Base-by-base conservation (phyloP, 345 rosid genomes). In the Eucalyptus paniculata region DNA sequence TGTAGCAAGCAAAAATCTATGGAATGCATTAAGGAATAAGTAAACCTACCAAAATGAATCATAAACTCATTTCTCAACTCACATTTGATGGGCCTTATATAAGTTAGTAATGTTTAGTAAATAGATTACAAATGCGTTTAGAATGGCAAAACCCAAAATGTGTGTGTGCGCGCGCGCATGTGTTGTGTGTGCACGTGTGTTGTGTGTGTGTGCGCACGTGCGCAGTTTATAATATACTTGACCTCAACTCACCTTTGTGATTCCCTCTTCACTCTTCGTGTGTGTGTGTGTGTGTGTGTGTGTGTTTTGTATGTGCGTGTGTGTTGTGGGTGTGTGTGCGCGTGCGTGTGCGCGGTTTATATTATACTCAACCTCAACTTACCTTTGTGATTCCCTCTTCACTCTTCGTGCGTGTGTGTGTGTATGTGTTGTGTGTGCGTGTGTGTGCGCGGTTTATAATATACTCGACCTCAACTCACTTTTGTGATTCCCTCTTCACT, bases 281-380 rank as follows among this genome's bases (percentile, higher is more conserved):
- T 15, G 18, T 15, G 18, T 13, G 49, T 11, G 12, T 4, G 50
- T 4, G 50, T 4, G 50, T 12, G 6, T 50, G 6, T 15, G 18
- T 15, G 18, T 50, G 6, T 49, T 5, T 4, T 15, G 51, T 5
- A 16, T 0, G 16, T 2, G 50, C 5, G 16, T 5, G 50, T 49
- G 50, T 49, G 50, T 12, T 44, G 49, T 45, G 49, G 4, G 49
- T 45, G 49, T 12, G 50, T 4, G 49, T 1, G 4, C 0, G 50
- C 12, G 49, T 3, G 49, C 10, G 1, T 2, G 1, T 5, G 16
- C 16, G 1, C 16, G 1, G 17, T 50, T 50, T 2, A 2, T 50
- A 50, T 14, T 50, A 50, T 50, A 19, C 24, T 53, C 10, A 5
- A 53, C 24, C 34, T 14, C 69, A 62, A 62, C 17, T 28, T 18